Conservation (phyloP, 2,329 filamentous ascomycete species). For the Ophiostoma pallidulum region DNA sequence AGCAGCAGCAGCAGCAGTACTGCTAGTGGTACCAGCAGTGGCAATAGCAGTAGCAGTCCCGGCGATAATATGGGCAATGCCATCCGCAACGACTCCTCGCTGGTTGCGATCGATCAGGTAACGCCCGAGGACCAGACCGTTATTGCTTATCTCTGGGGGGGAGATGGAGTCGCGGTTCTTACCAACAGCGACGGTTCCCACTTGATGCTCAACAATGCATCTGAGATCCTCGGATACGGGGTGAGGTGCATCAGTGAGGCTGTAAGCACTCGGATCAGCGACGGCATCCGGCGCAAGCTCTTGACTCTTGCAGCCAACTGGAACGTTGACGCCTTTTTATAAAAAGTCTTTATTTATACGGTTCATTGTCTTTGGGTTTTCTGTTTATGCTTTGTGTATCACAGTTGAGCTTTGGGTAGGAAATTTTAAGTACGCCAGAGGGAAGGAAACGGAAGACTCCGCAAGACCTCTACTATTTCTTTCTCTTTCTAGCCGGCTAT, state of each 20-base stretch:
- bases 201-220: conserved; percentile 29
- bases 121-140: conserved; percentile 30
- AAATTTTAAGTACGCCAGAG: too few species aligned
- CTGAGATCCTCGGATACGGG: conserved; percentile 32
- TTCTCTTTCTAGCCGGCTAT: too few species aligned
- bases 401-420: too few species aligned
- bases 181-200: conserved; percentile 26
- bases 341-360: too few species aligned
- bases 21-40: neutral
- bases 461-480: too few species aligned
- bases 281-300: conserved; percentile 38
- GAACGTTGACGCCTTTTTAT: conserved; percentile 17
- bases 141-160: conserved; percentile 30
- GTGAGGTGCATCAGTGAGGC: conserved; percentile 31
- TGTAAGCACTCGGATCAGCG: conserved; percentile 32
- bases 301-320: conserved; percentile 29
- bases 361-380: neutral
- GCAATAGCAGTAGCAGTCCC: neutral
- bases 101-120: conserved; percentile 31
- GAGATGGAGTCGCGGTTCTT: conserved; percentile 29
- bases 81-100: too few species aligned
- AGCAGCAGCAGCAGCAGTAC: conserved; percentile 14
- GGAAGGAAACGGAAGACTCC: too few species aligned
- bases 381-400: too few species aligned
- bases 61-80: too few species aligned